Evolutionary conservation across 1,284 basidiomycete species (phyloP).

Genomic region (Fomitopsis pinicola): DNA sequence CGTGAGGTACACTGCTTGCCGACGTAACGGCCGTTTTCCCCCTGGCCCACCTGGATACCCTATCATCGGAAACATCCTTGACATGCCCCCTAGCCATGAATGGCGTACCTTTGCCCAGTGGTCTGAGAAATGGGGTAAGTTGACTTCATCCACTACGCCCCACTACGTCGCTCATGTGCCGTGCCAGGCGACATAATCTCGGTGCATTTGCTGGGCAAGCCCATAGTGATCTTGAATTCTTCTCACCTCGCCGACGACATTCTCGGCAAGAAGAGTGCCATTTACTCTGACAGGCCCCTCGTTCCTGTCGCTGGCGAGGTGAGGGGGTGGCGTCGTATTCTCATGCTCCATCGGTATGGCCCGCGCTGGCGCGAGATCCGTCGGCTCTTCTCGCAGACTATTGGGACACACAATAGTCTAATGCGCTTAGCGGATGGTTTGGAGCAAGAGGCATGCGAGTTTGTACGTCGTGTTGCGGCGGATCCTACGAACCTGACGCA

Average conservation of each 20-base stretch:
- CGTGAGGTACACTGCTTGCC: too few species aligned
- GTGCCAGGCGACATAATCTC: constrained; percentile 21
- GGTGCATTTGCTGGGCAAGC: constrained; percentile 51
- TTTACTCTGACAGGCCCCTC: constrained; percentile 63
- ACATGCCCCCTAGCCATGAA: constrained; percentile 24
- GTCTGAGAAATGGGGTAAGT: constrained; percentile 24
- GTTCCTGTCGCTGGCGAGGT: constrained; percentile 41
- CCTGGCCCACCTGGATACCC: constrained; percentile 29
- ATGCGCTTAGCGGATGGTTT: constrained; percentile 20
- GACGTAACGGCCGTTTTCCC: constrained; percentile 14
- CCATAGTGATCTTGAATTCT: constrained; percentile 56
- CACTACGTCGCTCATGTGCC: not conserved
- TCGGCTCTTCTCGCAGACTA: constrained; percentile 27
- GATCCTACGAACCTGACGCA: constrained; percentile 16
- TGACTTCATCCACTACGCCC: not conserved
- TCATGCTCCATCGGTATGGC: constrained; percentile 58
- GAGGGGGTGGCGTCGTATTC: constrained; percentile 60
- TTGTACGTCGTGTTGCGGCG: constrained; percentile 17
- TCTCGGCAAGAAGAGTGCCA: constrained; percentile 62
- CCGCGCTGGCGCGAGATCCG: constrained; percentile 60
- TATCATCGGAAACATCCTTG: constrained; percentile 28
- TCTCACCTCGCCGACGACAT: constrained; percentile 49
- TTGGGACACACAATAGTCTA: constrained; percentile 23
- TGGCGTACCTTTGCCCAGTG: constrained; percentile 27
- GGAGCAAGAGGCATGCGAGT: constrained; percentile 21